Evolutionary conservation across 192 early-diverging fungal species (phyloP).

Genomic region (Coemansia sp.): DNA sequence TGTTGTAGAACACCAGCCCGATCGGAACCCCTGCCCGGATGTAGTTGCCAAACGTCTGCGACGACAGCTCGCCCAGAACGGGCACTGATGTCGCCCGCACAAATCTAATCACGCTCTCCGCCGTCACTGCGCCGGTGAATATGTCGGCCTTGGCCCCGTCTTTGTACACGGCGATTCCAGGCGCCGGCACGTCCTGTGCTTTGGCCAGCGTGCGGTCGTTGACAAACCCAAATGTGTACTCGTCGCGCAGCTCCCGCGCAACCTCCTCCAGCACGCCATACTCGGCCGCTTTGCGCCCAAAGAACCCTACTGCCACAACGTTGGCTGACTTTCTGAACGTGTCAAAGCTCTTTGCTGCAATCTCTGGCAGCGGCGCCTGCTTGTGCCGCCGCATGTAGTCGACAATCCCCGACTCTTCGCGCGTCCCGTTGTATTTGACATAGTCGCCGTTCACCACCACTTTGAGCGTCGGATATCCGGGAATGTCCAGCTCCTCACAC

Average conservation of each 20-base stretch:
- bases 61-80: conserved; percentile 84
- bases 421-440: conserved; percentile 78
- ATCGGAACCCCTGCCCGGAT: conserved; percentile 79
- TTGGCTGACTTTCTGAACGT: conserved; percentile 73
- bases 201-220: conserved; percentile 59
- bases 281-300: conserved; percentile 59
- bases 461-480: conserved; percentile 92
- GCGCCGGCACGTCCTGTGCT: conserved; percentile 56
- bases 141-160: conserved; percentile 72
- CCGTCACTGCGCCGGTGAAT: conserved; percentile 59
- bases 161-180: conserved; percentile 80
- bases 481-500: conserved; percentile 74
- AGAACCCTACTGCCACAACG: conserved; percentile 83
- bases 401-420: conserved; percentile 83
- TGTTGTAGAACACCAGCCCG: conserved; percentile 79
- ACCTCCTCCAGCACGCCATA: conserved; percentile 62
- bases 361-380: conserved; percentile 71
- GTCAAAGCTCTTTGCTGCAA: conserved; percentile 62
- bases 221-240: conserved; percentile 80
- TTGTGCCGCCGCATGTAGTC: conserved; percentile 88
- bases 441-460: conserved; percentile 69
- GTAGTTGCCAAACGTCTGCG: conserved; percentile 83
- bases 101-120: conserved; percentile 60
- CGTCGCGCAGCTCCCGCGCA: conserved; percentile 78
- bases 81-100: conserved; percentile 78